Base-by-base conservation (phyloP, 345 rosid species). In the Lenwebbia sp. region DNA sequence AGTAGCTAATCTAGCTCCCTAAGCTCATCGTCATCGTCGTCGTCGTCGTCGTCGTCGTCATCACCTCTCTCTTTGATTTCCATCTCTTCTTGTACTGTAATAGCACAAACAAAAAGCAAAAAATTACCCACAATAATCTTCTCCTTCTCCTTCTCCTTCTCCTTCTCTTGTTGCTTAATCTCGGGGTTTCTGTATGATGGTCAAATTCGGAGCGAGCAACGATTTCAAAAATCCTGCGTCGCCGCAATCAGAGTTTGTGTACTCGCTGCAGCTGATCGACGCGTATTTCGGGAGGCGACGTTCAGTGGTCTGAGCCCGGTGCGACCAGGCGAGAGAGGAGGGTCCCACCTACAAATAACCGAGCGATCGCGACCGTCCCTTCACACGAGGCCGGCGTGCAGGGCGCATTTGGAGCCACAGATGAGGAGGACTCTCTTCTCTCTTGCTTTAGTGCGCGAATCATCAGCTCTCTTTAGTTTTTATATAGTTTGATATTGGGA, bases 371-470 rank as follows among this genome's bases (percentile, higher is more conserved):
- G n/a, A 33, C 78, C 40, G 53, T 84, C 7, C 85, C 10, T 58
- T n/a, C 62, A 0, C 33, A 13, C 54, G 33, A 0, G 28, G 70
- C 0, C 70, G 33, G 70, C 33, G 15, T 0, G 70, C 33, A 13
- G 33, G 62, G 28, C 13, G 0, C 70, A 13, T 58, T n/a, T 0
- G 70, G 19, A 13, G 74, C 74, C 37, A 14, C 74, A 33, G 74
- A 60, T 13, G 37, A 13, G 54, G 54, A 17, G 17, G 17, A 13
- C 54, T 52, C 54, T 52, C 19, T 52, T 15, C 54, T 52, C 54
- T 52, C 19, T 52, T 15, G 21, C 19, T 14, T 14, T 52, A 51
- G 15, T 14, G 54, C 54, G 54, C 54, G 54, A 14, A 51, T 51
- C 54, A 13, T 14, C 54, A 51, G 50, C 50, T 11, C 4, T 49